Percentiles rank a stretch among this genome's conserved stretches.
phyloP scores from a whole-genome alignment of 1,139 yeast species.

The Casaregolazyma lundiana region DNA sequence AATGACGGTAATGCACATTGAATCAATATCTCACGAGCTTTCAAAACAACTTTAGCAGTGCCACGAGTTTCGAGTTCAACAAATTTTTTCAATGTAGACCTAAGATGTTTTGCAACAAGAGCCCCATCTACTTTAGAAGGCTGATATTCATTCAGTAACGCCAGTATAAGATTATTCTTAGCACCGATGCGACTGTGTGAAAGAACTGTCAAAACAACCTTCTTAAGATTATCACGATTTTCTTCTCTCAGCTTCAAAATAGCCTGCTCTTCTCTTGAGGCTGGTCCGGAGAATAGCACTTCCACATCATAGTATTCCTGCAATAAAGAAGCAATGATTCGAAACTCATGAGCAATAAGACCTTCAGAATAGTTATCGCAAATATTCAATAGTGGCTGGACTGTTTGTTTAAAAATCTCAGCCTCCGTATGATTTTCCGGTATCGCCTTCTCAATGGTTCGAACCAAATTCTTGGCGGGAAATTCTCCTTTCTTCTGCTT shows the following conservation, averaged over 20 bases:
- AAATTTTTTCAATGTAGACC: conserved; percentile 66
- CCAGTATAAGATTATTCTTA: conserved; percentile 82
- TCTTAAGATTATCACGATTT: conserved; percentile 66
- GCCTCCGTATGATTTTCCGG: conserved; percentile 45
- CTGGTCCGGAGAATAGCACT: conserved; percentile 66
- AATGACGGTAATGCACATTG: conserved; percentile 96
- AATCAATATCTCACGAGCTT: conserved; percentile 92
- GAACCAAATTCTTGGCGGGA: conserved; percentile 82
- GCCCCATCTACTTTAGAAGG: conserved; percentile 57
- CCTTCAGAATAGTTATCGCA: conserved; percentile 72
- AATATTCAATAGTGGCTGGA: conserved; percentile 69
- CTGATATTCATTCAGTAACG: conserved; percentile 69
- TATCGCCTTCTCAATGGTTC: conserved; percentile 52
- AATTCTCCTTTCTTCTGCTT: conserved; percentile 71
- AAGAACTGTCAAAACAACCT: conserved; percentile 67
- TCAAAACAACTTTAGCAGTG: conserved; percentile 90
- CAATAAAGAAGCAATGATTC: conserved; percentile 64
- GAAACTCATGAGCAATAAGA: conserved; percentile 74
- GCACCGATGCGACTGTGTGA: conserved; percentile 94
- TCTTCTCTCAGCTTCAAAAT: conserved; percentile 83
- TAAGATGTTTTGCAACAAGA: conserved; percentile 63
- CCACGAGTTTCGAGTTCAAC: conserved; percentile 87
- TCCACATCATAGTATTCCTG: conserved; percentile 75
- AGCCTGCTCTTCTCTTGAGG: conserved; percentile 73
- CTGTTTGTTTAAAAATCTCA: conserved; percentile 47